Conservation (phyloP, 306 rosid genomes). For the Sicyos baderoa region DNA sequence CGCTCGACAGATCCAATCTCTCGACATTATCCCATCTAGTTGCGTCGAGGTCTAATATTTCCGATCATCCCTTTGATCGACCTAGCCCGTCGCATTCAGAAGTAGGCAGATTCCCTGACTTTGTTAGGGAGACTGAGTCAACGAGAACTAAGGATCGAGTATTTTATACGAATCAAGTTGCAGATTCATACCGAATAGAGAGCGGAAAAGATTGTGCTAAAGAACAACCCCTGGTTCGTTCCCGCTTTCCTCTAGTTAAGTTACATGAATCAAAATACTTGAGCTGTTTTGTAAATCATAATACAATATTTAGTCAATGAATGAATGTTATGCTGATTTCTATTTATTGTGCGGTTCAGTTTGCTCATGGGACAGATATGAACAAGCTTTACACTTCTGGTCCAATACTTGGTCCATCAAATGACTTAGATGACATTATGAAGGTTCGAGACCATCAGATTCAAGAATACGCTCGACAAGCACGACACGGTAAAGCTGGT, state of each 20-base stretch:
- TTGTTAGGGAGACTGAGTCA: slow-evolving; percentile 36
- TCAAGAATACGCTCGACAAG: slow-evolving; percentile 65
- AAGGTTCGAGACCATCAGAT: slow-evolving; percentile 65
- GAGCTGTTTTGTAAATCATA: not conserved
- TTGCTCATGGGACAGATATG: slow-evolving; percentile 33
- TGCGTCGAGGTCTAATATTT: slow-evolving; percentile 36
- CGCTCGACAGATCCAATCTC: slow-evolving; percentile 35
- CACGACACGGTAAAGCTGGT: slow-evolving; percentile 27
- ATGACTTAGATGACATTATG: slow-evolving; percentile 64
- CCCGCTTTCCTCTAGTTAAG: slow-evolving; percentile 4
- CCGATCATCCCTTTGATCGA: slow-evolving; percentile 40
- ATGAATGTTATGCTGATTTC: slow-evolving; percentile 4
- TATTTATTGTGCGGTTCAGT: slow-evolving; percentile 36
- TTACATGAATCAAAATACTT: not conserved
- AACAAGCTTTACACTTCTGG: slow-evolving; percentile 71
- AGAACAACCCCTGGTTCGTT: slow-evolving; percentile 47
- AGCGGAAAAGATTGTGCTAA: slow-evolving; percentile 32
- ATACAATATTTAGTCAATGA: not conserved
- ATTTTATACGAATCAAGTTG: slow-evolving; percentile 32
- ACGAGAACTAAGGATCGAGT: slow-evolving; percentile 38
- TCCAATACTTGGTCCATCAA: slow-evolving; percentile 59
- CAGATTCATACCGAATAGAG: slow-evolving; percentile 32
- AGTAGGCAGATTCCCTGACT: slow-evolving; percentile 32
- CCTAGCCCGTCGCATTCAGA: slow-evolving; percentile 30
- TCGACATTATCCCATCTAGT: slow-evolving; percentile 51